A percentile compares a stretch with the other conserved stretches of the same genome.
Evolutionary conservation across 768 basidiomycete species (phyloP).

Genomic region (Zangia roseola): DNA sequence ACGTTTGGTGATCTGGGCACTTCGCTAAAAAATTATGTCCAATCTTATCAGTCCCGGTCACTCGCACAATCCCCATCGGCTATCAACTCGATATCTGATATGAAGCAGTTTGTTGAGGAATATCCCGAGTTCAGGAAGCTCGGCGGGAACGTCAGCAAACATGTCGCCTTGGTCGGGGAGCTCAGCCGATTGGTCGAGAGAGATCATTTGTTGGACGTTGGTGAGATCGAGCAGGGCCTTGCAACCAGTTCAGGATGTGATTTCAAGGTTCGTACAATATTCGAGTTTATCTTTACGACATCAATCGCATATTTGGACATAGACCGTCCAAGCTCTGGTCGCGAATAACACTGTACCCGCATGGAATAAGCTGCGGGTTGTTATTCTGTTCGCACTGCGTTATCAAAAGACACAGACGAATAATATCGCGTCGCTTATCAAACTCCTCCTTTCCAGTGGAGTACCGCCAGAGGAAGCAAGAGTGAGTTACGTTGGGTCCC

Average conservation of each 20-base stretch:
- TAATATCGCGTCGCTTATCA: constrained; percentile 80
- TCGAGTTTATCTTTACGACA: neutral
- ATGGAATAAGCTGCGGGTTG: constrained; percentile 84
- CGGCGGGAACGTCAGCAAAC: constrained; percentile 98
- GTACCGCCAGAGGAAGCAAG: constrained; percentile 74
- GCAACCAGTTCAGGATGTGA: constrained; percentile 91
- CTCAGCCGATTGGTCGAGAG: constrained; percentile 85
- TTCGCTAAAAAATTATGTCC: constrained; percentile 88
- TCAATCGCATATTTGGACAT: constrained; percentile 3
- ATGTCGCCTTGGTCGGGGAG: constrained; percentile 95
- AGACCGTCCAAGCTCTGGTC: constrained; percentile 84
- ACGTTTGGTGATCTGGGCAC: constrained; percentile 97
- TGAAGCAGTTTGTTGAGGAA: constrained; percentile 97
- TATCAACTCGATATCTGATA: constrained; percentile 92
- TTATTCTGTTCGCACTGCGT: constrained; percentile 89
- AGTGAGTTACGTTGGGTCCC: constrained; percentile 34
- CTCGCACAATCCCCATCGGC: constrained; percentile 69
- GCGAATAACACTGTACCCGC: constrained; percentile 63
- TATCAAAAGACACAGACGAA: constrained; percentile 88
- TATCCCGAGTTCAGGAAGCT: constrained; percentile 97
- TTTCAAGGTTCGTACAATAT: constrained; percentile 57
- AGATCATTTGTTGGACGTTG: constrained; percentile 84
- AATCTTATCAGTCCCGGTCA: constrained; percentile 87
- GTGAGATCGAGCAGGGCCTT: constrained; percentile 95
- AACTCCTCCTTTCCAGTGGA: constrained; percentile 71